These are phyloP conservation scores for Lactarius psammicola DNA, from an alignment of 768 basidiomycete species.

Conservation along the genomic window DNA sequence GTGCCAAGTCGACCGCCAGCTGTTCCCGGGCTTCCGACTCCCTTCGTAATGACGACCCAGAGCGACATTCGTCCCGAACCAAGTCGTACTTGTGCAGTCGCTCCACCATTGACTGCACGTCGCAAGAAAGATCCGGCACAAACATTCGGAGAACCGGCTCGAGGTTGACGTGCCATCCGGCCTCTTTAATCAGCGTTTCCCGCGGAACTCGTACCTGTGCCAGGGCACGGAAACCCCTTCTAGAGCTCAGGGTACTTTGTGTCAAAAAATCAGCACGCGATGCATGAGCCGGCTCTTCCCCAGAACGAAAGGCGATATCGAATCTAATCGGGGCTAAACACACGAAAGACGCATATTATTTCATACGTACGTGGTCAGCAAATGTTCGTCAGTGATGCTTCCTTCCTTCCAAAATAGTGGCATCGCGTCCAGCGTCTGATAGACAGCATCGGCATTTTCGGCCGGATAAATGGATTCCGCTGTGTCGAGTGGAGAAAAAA, in stretches of 20 bases:
- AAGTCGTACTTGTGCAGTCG: constrained; percentile 48
- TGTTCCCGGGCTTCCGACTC: constrained; percentile 60
- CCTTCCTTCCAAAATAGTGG: constrained; percentile 55
- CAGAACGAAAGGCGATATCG: constrained; percentile 59
- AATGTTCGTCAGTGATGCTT: constrained; percentile 48
- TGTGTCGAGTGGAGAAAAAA: constrained; percentile 25
- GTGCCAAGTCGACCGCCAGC: constrained; percentile 58
- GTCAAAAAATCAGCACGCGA: constrained; percentile 60
- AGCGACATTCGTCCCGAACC: constrained; percentile 39
- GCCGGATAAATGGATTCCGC: constrained; percentile 20
- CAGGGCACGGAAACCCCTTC: constrained; percentile 53
- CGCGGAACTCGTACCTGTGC: constrained; percentile 47
- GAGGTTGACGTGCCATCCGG: constrained; percentile 57
- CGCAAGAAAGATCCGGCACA: constrained; percentile 39
- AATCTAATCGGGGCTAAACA: constrained; percentile 42
- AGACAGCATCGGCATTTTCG: constrained; percentile 41
- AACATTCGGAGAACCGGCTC: constrained; percentile 44
- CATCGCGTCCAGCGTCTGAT: constrained; percentile 53
- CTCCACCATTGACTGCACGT: constrained; percentile 41
- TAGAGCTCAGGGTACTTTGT: constrained; percentile 50
- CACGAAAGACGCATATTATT: neutral
- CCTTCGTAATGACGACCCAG: constrained; percentile 43
- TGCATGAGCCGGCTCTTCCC: constrained; percentile 44
- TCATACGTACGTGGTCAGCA: constrained; percentile 57
- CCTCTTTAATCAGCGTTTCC: constrained; percentile 39